Evolutionary conservation across 306 rosid species (phyloP).

Genomic region (Benincasa hispida): DNA sequence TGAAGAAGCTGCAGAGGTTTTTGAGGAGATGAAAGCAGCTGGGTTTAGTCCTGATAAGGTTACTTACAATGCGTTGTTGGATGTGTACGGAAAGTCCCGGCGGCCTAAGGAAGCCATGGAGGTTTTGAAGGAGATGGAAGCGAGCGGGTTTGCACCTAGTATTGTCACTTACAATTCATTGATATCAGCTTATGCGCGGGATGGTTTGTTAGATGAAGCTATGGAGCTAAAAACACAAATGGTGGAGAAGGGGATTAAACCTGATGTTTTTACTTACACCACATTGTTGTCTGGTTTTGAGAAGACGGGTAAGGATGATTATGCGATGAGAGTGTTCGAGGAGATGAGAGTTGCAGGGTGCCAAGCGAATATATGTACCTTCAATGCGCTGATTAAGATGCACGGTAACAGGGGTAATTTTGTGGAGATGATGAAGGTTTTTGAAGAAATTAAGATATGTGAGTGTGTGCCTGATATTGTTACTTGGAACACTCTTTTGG

Average conservation of each 20-base stretch:
- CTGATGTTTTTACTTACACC: constrained; percentile 80
- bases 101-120: constrained; percentile 65
- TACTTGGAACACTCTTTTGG: constrained; percentile 88
- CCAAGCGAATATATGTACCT: constrained; percentile 76
- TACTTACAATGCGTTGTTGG: constrained; percentile 69
- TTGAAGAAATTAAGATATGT: constrained; percentile 54
- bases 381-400: constrained; percentile 87
- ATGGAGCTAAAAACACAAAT: constrained; percentile 42
- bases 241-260: constrained; percentile 61
- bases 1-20: constrained; percentile 49
- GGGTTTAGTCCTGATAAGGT: constrained; percentile 70
- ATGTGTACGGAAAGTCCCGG: constrained; percentile 85
- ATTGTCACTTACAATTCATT: constrained; percentile 61
- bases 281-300: constrained; percentile 78
- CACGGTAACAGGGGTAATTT: constrained; percentile 82
- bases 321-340: constrained; percentile 41
- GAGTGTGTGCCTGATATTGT: constrained; percentile 70
- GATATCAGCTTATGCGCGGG: constrained; percentile 73
- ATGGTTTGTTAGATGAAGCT: constrained; percentile 75
- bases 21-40: constrained; percentile 41
- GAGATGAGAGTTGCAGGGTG: constrained; percentile 66
- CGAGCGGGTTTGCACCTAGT: constrained; percentile 46
- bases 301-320: constrained; percentile 72
- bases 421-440: constrained; percentile 74
- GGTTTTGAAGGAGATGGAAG: constrained; percentile 74